Conservation (phyloP, 2,329 filamentous ascomycete species). For the Cucurbitaria berberidis region DNA sequence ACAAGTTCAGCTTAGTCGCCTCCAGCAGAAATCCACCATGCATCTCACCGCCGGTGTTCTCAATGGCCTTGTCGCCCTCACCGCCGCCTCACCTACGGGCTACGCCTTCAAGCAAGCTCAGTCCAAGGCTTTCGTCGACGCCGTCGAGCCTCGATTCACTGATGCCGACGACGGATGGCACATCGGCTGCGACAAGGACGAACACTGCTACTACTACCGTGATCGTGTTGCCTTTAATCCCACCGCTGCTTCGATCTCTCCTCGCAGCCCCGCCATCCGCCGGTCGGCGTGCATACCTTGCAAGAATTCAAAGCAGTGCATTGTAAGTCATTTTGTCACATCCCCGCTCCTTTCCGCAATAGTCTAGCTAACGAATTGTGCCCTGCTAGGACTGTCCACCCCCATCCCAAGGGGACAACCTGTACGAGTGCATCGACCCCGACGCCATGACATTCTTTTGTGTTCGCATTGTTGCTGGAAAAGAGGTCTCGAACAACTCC, state of each 20-base stretch:
- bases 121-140: not conserved
- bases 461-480: not conserved
- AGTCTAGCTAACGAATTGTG: not conserved
- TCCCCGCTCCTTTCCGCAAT: not conserved
- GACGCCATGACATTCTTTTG: not conserved
- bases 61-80: constrained; percentile 15
- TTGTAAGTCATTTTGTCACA: not conserved
- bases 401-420: not conserved
- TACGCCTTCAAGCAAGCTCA: not conserved
- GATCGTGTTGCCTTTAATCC: not conserved
- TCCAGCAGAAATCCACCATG: constrained; percentile 8
- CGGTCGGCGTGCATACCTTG: constrained; percentile 3
- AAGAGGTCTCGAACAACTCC: not conserved
- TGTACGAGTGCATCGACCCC: not conserved
- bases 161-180: constrained; percentile 6
- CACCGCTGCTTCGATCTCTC: not conserved
- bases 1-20: not conserved
- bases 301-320: not conserved
- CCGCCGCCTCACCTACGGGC: constrained; percentile 9
- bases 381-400: not conserved
- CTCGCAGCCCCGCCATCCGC: constrained; percentile 1
- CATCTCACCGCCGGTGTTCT: constrained; percentile 10
- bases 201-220: constrained; percentile 13
- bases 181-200: constrained; percentile 11
- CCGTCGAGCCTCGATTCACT: not conserved